A percentile compares a stretch with the other conserved stretches of the same genome.
These are phyloP conservation scores for Populus tremula DNA, from an alignment of 345 rosid species.

Conservation along the genomic window DNA sequence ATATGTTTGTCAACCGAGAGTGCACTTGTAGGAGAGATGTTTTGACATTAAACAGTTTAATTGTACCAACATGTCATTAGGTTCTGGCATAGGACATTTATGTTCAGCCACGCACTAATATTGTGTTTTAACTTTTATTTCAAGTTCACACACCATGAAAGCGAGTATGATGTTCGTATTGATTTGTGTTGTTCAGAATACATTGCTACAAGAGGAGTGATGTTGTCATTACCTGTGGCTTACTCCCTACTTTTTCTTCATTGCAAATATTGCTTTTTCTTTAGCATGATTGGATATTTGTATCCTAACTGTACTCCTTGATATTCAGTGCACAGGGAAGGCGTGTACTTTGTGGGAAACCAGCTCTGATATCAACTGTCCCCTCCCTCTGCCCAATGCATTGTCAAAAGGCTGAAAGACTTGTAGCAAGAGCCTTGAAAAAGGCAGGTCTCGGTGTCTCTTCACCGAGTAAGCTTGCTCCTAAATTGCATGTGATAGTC, in stretches of 20 bases:
- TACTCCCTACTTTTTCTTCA: background rate
- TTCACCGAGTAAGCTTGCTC: constrained; percentile 50
- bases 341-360: constrained; percentile 54
- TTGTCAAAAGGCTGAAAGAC: constrained; percentile 52
- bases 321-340: constrained; percentile 47
- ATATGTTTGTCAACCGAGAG: no score
- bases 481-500: constrained; percentile 55
- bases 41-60: no score
- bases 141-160: background rate
- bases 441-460: constrained; percentile 58
- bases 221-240: background rate
- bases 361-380: constrained; percentile 42
- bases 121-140: no score
- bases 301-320: background rate
- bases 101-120: no score
- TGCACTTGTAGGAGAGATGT: no score
- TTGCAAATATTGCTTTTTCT: background rate
- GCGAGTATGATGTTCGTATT: background rate
- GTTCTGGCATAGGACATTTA: no score
- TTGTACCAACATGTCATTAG: no score
- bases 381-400: constrained; percentile 52
- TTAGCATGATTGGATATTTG: background rate
- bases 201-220: background rate
- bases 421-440: constrained; percentile 46
- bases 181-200: background rate